Conservation (phyloP, 179 eudicot species). For the Sideroxylon spinosum region DNA sequence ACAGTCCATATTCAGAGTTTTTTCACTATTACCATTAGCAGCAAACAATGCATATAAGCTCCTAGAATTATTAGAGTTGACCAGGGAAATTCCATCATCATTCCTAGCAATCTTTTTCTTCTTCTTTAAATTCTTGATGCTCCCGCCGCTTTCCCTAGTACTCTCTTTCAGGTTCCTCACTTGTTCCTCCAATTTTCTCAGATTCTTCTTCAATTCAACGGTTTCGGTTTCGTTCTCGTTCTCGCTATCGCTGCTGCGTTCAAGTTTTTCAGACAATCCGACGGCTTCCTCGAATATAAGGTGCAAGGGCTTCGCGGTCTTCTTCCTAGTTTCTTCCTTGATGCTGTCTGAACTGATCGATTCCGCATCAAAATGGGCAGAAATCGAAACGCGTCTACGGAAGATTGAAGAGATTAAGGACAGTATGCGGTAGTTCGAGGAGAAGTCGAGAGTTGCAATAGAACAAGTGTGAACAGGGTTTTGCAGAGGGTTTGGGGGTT, state of each 20-base stretch:
- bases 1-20: neutral
- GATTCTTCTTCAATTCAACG: slow-evolving; percentile 16
- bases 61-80: slow-evolving; percentile 9
- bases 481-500: slow-evolving; percentile 2
- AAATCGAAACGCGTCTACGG: neutral
- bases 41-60: slow-evolving; percentile 35
- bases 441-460: neutral
- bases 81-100: neutral
- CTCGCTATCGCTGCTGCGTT: neutral
- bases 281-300: slow-evolving; percentile 27
- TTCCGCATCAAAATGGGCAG: neutral
- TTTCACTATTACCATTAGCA: slow-evolving; percentile 7
- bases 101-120: neutral
- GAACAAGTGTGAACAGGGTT: neutral
- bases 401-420: neutral
- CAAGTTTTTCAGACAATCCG: slow-evolving; percentile 11
- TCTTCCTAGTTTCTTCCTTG: neutral
- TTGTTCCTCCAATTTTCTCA: too few relatives aligned
- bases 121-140: neutral
- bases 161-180: too few relatives aligned
- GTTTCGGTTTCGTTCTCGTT: slow-evolving; percentile 8
- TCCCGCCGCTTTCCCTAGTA: neutral
- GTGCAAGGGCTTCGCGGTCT: slow-evolving; percentile 23
- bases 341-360: neutral
- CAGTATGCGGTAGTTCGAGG: too few relatives aligned